Evolutionary conservation across 1,284 basidiomycete species (phyloP).

Genomic region (Moniliophthora roreri): DNA sequence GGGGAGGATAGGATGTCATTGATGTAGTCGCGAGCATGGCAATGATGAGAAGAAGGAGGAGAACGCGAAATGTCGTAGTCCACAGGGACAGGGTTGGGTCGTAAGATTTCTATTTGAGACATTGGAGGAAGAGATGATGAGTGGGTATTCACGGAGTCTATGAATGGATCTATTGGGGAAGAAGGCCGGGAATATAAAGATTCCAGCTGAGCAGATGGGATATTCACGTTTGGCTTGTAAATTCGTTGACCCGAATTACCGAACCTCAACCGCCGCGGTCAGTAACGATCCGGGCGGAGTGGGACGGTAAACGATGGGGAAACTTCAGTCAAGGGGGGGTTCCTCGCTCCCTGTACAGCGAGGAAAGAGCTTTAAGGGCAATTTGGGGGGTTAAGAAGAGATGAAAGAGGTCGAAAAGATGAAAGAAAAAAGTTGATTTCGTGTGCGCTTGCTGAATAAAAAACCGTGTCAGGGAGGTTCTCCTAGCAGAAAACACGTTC

Average conservation of each 20-base stretch:
- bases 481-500: slow-evolving; percentile 41
- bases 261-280: slow-evolving; percentile 74
- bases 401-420: slow-evolving; percentile 20
- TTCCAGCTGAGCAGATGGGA: slow-evolving; percentile 13
- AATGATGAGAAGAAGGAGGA: not conserved
- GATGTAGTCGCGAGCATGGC: not conserved
- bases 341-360: slow-evolving; percentile 70
- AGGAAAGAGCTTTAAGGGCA: slow-evolving; percentile 57
- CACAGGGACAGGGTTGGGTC: slow-evolving; percentile 42
- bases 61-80: slow-evolving; percentile 35
- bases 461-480: slow-evolving; percentile 72
- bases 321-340: slow-evolving; percentile 57
- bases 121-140: slow-evolving; percentile 35
- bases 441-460: slow-evolving; percentile 23
- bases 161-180: slow-evolving; percentile 16
- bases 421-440: slow-evolving; percentile 20
- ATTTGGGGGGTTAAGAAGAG: slow-evolving; percentile 14
- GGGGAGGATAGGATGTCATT: slow-evolving; percentile 30
- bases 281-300: slow-evolving; percentile 61
- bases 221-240: slow-evolving; percentile 11
- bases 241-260: slow-evolving; percentile 47
- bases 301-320: slow-evolving; percentile 55
- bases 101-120: slow-evolving; percentile 61
- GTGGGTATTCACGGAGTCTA: slow-evolving; percentile 30
- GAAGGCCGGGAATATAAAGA: slow-evolving; percentile 6